Evolutionary conservation across 108 stramenopile genomes (phyloP).

Genomic region (Cyclotella cryptica): DNA sequence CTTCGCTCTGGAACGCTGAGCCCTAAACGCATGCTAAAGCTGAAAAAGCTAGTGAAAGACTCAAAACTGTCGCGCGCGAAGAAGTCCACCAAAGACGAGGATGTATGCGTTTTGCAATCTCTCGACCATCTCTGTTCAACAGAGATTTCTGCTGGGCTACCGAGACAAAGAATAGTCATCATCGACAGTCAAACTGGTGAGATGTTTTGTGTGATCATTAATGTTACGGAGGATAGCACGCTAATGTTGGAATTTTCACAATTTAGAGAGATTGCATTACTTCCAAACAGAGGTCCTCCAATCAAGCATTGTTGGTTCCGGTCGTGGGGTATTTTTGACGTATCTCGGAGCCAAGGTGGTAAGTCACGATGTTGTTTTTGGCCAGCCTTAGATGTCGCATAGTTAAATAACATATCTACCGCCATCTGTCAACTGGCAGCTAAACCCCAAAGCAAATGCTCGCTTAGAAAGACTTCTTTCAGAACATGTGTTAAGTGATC

Average conservation of each 20-base stretch:
- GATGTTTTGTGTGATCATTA: not conserved
- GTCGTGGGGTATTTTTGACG: slow-evolving; percentile 75
- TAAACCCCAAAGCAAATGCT: slow-evolving; percentile 28
- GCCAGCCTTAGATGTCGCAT: not conserved
- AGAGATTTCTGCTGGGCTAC: slow-evolving; percentile 14
- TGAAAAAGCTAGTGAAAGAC: not conserved
- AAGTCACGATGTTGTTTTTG: not conserved
- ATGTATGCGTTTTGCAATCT: slow-evolving; percentile 11
- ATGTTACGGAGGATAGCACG: not conserved
- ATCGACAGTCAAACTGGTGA: slow-evolving; percentile 18
- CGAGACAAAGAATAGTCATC: slow-evolving; percentile 15
- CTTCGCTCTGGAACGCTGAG: not conserved
- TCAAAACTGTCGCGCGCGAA: not conserved
- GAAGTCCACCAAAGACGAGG: not conserved
- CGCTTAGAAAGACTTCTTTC: slow-evolving; percentile 16
- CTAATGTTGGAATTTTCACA: not conserved
- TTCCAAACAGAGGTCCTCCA: slow-evolving; percentile 53
- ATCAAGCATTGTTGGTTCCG: slow-evolving; percentile 68
- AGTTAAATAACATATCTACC: not conserved
- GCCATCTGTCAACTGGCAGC: not conserved
- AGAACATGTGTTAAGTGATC: slow-evolving; percentile 1
- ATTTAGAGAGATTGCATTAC: slow-evolving; percentile 56
- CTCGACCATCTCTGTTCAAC: slow-evolving; percentile 32
- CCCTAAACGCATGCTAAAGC: not conserved
- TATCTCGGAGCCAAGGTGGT: slow-evolving; percentile 64